Percentiles rank a stretch among this genome's conserved stretches.
Evolutionary conservation across 148 eudicot species (phyloP).

Genomic region (Persicaria maculosa): DNA sequence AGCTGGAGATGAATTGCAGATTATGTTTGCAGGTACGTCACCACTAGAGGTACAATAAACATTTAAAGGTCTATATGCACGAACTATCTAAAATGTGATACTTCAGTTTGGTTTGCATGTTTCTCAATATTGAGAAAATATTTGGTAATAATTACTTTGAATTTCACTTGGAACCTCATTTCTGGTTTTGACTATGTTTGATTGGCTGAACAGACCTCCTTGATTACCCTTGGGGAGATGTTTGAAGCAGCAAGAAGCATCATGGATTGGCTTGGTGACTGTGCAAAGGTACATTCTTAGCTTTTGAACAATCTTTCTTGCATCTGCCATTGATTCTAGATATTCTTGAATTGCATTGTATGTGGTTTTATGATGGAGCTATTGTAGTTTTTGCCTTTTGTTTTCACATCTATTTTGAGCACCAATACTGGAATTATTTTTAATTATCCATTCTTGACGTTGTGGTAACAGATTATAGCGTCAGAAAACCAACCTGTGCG

Average conservation of each 20-base stretch:
- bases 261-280: slow-evolving; percentile 97
- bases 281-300: slow-evolving; percentile 66
- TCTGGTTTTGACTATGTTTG: slow-evolving; percentile 5
- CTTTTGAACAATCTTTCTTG: not conserved
- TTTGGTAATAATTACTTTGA: not conserved
- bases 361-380: no score
- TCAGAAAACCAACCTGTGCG: slow-evolving; percentile 73
- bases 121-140: no score
- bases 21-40: no score
- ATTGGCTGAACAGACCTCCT: slow-evolving; percentile 53
- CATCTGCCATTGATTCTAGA: not conserved
- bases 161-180: not conserved
- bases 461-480: slow-evolving; percentile 58
- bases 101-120: not conserved
- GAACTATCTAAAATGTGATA: not conserved
- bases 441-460: not conserved
- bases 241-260: slow-evolving; percentile 95
- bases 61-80: not conserved
- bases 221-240: slow-evolving; percentile 96
- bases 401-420: not conserved
- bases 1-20: no score
- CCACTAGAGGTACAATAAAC: no score
- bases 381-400: no score
- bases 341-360: no score
- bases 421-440: not conserved